Evolutionary conservation across 768 basidiomycete genomes (phyloP).

Genomic region (Chlorophyllum brunneum): DNA sequence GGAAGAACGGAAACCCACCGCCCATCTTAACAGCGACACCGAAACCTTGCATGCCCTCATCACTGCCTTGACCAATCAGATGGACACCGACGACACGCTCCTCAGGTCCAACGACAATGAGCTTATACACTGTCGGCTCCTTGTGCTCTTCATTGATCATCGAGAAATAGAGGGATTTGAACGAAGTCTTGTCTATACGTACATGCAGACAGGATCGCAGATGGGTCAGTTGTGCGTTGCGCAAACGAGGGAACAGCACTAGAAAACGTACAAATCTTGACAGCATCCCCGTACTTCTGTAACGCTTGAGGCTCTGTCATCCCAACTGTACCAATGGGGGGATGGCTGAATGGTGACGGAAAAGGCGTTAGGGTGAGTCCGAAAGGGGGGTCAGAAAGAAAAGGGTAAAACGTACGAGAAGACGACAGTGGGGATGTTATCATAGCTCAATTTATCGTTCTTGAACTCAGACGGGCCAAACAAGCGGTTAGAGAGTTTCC

Average conservation of each 20-base stretch:
- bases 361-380: background rate
- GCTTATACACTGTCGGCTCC: conserved; percentile 92
- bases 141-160: conserved; percentile 90
- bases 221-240: background rate
- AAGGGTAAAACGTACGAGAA: conserved; percentile 71
- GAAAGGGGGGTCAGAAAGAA: background rate
- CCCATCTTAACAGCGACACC: conserved; percentile 98
- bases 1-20: conserved; percentile 26
- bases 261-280: conserved; percentile 81
- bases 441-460: conserved; percentile 82
- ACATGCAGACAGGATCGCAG: conserved; percentile 2
- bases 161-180: conserved; percentile 87
- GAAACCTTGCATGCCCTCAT: conserved; percentile 95
- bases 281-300: conserved; percentile 79
- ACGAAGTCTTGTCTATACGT: conserved; percentile 65
- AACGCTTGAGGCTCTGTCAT: conserved; percentile 90
- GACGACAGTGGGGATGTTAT: conserved; percentile 91
- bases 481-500: conserved; percentile 83
- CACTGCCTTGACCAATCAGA: conserved; percentile 86
- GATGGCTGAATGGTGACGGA: conserved; percentile 56
- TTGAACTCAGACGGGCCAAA: conserved; percentile 87
- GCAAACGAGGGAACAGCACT: conserved; percentile 2
- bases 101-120: conserved; percentile 81
- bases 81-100: conserved; percentile 97
- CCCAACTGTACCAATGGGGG: conserved; percentile 93